Evolutionary conservation across 805 yeast species (phyloP).

Genomic region (Cephaloascus albidus): DNA sequence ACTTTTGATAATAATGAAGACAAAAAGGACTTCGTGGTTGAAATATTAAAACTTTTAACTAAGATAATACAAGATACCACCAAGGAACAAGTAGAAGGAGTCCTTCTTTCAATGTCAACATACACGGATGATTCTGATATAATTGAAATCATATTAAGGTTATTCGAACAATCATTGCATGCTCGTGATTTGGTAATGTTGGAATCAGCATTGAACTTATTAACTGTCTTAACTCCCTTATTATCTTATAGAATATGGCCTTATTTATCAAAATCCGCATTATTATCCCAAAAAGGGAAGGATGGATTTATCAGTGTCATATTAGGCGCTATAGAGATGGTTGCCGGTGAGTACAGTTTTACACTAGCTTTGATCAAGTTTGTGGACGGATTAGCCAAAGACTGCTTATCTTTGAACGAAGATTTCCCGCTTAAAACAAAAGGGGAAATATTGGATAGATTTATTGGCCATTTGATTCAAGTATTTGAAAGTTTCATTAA

Average conservation of each 20-base stretch:
- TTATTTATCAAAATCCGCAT: slow-evolving; percentile 55
- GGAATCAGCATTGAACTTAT: slow-evolving; percentile 36
- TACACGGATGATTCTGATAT: slow-evolving; percentile 51
- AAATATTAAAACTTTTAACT: slow-evolving; percentile 43
- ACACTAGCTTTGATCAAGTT: slow-evolving; percentile 53
- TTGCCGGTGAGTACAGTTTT: slow-evolving; percentile 56
- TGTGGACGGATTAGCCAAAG: slow-evolving; percentile 40
- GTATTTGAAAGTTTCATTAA: slow-evolving; percentile 65
- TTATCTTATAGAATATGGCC: slow-evolving; percentile 73
- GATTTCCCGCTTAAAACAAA: slow-evolving; percentile 25
- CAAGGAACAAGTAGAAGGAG: slow-evolving; percentile 12
- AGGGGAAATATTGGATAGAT: slow-evolving; percentile 42
- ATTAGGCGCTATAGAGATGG: slow-evolving; percentile 65
- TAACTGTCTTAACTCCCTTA: slow-evolving; percentile 36
- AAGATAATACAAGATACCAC: slow-evolving; percentile 32
- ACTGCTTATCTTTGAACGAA: slow-evolving; percentile 32
- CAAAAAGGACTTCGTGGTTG: slow-evolving; percentile 28
- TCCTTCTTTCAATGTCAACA: slow-evolving; percentile 23
- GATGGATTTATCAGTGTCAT: slow-evolving; percentile 57
- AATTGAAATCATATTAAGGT: slow-evolving; percentile 48
- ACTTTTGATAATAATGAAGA: slow-evolving; percentile 27
- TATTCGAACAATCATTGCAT: slow-evolving; percentile 63
- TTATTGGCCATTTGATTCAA: slow-evolving; percentile 48
- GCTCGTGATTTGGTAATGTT: slow-evolving; percentile 38
- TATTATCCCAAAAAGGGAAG: slow-evolving; percentile 51